Percentiles rank a stretch among this genome's conserved stretches.
Evolutionary conservation across 2,329 filamentous ascomycete species (phyloP).

Genomic region (Aureobasidium subglaciale): DNA sequence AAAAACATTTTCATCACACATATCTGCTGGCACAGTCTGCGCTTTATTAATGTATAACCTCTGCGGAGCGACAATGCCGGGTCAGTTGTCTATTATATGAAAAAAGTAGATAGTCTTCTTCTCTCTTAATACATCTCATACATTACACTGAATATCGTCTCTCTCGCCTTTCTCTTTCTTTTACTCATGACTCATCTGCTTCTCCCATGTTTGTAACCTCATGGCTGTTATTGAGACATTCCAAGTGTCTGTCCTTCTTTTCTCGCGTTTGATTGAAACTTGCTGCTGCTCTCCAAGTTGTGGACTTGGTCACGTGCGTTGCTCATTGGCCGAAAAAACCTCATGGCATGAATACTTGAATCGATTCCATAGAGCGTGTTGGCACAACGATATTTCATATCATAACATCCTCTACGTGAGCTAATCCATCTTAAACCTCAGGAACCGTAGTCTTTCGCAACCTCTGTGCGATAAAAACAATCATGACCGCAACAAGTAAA

Average conservation of each 20-base stretch:
- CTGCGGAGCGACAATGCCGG: background rate
- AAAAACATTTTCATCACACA: background rate
- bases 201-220: too few species aligned
- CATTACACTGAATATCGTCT: background rate
- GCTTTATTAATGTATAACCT: background rate
- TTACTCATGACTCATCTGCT: background rate
- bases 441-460: background rate
- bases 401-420: too few species aligned
- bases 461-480: slow-evolving; percentile 12
- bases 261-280: too few species aligned
- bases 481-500: slow-evolving; percentile 46
- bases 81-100: background rate
- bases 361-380: too few species aligned
- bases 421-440: background rate
- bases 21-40: slow-evolving; percentile 2
- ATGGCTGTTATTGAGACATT: too few species aligned
- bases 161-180: background rate
- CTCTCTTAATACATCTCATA: background rate
- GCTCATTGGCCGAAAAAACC: too few species aligned
- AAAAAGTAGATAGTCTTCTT: slow-evolving; percentile 4
- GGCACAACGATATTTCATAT: too few species aligned
- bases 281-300: too few species aligned
- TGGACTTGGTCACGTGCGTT: too few species aligned
- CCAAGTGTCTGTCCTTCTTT: too few species aligned
- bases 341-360: too few species aligned